Evolutionary conservation across 2,329 filamentous ascomycete species (phyloP).

Genomic region (Penicillium sp.): DNA sequence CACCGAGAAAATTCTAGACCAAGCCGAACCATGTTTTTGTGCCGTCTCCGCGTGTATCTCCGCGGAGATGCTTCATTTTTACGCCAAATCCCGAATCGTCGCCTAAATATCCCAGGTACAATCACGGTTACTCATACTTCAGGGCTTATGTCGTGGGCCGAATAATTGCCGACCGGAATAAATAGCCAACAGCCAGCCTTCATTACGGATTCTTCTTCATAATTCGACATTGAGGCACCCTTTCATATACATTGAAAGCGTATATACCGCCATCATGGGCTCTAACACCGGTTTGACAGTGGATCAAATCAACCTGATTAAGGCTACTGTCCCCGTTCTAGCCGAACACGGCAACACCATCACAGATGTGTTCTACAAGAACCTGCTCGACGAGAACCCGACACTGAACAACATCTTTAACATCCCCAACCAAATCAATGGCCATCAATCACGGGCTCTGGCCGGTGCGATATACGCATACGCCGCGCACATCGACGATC

Average conservation of each 20-base stretch:
- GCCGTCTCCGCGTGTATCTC: conserved; percentile 4
- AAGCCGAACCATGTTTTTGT: conserved; percentile 2
- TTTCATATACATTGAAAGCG: background rate
- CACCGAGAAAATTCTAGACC: conserved; percentile 8
- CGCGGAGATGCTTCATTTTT: conserved; percentile 16
- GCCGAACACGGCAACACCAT: conserved; percentile 63
- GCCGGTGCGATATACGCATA: conserved; percentile 66
- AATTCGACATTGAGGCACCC: background rate
- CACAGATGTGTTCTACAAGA: conserved; percentile 66
- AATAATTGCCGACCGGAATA: conserved; percentile 1
- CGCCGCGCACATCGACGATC: conserved; percentile 65
- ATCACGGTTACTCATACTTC: background rate
- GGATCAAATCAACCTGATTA: conserved; percentile 60
- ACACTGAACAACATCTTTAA: conserved; percentile 68
- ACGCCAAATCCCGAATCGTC: background rate
- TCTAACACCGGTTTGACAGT: conserved; percentile 25
- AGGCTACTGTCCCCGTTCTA: conserved; percentile 65
- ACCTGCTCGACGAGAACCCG: conserved; percentile 61
- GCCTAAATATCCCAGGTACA: conserved; percentile 8
- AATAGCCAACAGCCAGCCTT: conserved; percentile 2
- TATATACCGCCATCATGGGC: conserved; percentile 11
- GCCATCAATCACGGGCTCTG: conserved; percentile 64
- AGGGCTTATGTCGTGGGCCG: background rate
- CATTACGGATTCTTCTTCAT: background rate
- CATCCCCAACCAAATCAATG: conserved; percentile 61